Evolutionary conservation across 192 early-diverging fungal genomes (phyloP).

Genomic region (Linnemannia zychae): DNA sequence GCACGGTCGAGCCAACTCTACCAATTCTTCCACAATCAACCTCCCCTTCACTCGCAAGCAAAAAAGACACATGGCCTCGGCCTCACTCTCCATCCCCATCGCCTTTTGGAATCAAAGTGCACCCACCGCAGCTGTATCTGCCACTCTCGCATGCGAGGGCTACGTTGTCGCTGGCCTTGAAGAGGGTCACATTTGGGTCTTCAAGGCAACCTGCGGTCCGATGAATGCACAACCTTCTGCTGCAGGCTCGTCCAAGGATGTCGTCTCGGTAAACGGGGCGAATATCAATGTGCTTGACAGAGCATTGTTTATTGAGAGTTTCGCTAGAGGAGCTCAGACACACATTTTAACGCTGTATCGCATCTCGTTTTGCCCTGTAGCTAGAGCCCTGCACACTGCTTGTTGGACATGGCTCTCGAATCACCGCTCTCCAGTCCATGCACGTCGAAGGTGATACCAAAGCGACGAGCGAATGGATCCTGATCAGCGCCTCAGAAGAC

Average conservation of each 20-base stretch:
- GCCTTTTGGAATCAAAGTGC: constrained; percentile 61
- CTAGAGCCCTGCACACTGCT: constrained; percentile 60
- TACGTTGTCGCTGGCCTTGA: constrained; percentile 65
- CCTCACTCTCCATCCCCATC: constrained; percentile 63
- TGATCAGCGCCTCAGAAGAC: constrained; percentile 69
- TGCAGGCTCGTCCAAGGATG: not conserved
- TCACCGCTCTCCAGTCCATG: constrained; percentile 60
- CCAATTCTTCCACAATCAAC: not conserved
- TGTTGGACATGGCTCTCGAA: constrained; percentile 63
- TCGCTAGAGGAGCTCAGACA: not conserved
- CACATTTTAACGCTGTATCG: not conserved
- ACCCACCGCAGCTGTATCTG: constrained; percentile 55
- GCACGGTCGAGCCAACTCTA: not conserved
- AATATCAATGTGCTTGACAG: not conserved
- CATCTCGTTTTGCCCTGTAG: constrained; percentile 21
- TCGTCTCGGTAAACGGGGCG: not conserved
- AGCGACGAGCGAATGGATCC: constrained; percentile 57
- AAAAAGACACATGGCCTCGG: constrained; percentile 57
- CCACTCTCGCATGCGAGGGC: constrained; percentile 52
- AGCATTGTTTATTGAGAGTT: not conserved
- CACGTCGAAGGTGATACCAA: constrained; percentile 58
- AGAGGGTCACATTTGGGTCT: constrained; percentile 69
- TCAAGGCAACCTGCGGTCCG: constrained; percentile 17
- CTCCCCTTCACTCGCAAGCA: not conserved
- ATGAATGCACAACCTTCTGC: not conserved